Evolutionary conservation across 371 early-diverging fungal genomes (phyloP), one percentile per base, ranked within the genome.

Genomic region (Mucor piriformis): DNA sequence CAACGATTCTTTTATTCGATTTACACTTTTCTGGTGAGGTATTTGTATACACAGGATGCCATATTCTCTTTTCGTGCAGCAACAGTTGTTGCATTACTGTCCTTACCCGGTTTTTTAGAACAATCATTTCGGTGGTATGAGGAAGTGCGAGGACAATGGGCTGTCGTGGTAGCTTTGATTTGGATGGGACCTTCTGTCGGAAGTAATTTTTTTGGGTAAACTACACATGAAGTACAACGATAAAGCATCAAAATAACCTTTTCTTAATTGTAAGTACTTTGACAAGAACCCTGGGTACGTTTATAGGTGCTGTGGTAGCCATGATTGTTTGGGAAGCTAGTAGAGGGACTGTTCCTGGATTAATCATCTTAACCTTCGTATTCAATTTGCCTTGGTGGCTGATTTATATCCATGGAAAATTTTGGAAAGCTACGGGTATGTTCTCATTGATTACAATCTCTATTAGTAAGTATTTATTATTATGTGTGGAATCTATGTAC

Each of bases 151-250:
- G 79, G 76, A 3, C 74, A 79, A 56, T 79, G 79, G 79, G 68
- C 79, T 3, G 69, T 64, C 12, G 73, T 79, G 0, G 74, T 74
- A n/a, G 79, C 74, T 0, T 33, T 79, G 21, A 74, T 79, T 34
- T 79, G 79, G 79, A 79, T 79, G 79, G 79, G 79, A 15, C 76
- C 79, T 1, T 72, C 73, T 6, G 71, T 76, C 1, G 79, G 79
- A 7, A 79, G 79, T 43, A 76, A 69, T 35, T 67, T 76, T 58
- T 79, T 79, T 47, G 79, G 76, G 77, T 77, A 67, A 67, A 58
- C 8, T 16, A 6, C 10, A 18, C n/a, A 6, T 16, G 3, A 18
- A 4, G 8, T 18, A 18, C 15, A 6, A 38, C 6, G 16, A 38
- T 38, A 15, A 37, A 37, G 13, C 4, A n/a, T 37, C 16, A 6